These are phyloP conservation scores for Ophiobolus disseminans DNA, from an alignment of 2,329 filamentous ascomycete genomes.

Conservation along the genomic window DNA sequence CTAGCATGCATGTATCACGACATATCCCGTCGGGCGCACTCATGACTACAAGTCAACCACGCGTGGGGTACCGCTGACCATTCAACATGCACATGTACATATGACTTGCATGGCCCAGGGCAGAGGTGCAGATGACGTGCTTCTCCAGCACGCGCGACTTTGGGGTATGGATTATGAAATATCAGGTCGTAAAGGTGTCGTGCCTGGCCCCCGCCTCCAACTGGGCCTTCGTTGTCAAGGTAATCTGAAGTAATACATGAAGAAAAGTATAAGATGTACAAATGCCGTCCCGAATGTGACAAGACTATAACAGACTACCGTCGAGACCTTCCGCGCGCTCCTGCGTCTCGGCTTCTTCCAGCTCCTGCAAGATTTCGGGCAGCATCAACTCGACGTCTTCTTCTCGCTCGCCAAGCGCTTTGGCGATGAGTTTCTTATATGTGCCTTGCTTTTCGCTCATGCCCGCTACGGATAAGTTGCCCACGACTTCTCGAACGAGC, in stretches of 20 bases:
- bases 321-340: conserved; percentile 46
- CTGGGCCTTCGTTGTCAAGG: background rate
- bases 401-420: conserved; percentile 72
- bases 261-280: background rate
- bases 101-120: conserved; percentile 7
- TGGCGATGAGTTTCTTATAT: conserved; percentile 73
- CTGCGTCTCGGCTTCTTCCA: conserved; percentile 56
- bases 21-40: no score
- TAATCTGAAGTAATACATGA: conserved; percentile 3
- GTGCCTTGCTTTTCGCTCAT: conserved; percentile 76
- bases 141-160: background rate
- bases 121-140: conserved; percentile 8
- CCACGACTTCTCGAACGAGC: conserved; percentile 72
- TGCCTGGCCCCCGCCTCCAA: background rate
- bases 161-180: conserved; percentile 9
- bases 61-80: conserved; percentile 6
- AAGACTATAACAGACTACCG: conserved; percentile 35
- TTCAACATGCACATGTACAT: conserved; percentile 3
- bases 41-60: no score
- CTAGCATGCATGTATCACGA: no score
- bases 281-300: background rate
- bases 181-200: conserved; percentile 4
- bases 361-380: conserved; percentile 57
- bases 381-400: conserved; percentile 71
- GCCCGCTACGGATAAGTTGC: conserved; percentile 71